Conservation (phyloP, 768 basidiomycete species). For the Vishniacozyma victoriae region DNA sequence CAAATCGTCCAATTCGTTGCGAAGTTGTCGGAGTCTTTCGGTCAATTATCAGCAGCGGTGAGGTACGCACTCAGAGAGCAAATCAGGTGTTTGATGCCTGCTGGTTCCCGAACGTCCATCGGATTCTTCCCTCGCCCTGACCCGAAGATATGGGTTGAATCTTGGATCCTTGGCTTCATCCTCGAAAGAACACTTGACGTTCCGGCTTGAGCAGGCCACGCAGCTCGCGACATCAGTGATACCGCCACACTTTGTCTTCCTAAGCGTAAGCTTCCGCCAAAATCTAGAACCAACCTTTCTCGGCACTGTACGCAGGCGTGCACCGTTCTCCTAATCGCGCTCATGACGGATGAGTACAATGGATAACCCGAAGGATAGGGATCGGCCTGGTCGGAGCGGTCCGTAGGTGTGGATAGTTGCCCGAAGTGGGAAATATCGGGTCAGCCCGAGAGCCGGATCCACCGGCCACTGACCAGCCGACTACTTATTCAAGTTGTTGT, state of each 20-base stretch:
- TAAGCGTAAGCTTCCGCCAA: not conserved
- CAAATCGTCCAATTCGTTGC: too few species aligned
- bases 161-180: constrained; percentile 8
- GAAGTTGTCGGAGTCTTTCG: too few species aligned
- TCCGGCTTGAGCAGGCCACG: constrained; percentile 2
- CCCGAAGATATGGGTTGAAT: constrained; percentile 10
- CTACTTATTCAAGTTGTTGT: too few species aligned
- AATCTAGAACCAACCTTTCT: constrained; percentile 3
- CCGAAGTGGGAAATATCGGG: not conserved
- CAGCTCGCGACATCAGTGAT: constrained; percentile 6
- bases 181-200: constrained; percentile 10
- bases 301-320: constrained; percentile 13
- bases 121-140: too few species aligned
- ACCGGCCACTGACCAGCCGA: too few species aligned
- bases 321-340: constrained; percentile 5
- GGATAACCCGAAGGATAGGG: not conserved
- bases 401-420: not conserved
- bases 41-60: too few species aligned
- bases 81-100: too few species aligned
- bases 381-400: too few species aligned
- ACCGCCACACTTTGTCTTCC: constrained; percentile 12
- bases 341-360: not conserved
- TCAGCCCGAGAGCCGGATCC: too few species aligned
- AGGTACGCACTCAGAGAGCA: too few species aligned
- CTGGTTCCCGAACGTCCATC: too few species aligned